phyloP scores from a whole-genome alignment of 371 early-diverging fungal species.

The Neoconidiobolus thromboides region DNA sequence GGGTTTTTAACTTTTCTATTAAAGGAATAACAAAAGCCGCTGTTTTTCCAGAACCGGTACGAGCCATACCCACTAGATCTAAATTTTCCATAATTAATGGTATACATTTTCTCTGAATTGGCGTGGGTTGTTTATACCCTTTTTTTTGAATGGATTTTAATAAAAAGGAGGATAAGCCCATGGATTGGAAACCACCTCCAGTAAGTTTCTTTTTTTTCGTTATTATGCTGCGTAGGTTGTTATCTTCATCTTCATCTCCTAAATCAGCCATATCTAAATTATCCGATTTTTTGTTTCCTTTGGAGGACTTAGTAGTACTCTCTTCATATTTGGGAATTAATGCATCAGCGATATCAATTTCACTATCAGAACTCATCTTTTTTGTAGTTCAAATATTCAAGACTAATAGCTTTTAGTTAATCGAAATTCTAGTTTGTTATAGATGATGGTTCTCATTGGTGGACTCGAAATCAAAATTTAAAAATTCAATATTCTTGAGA shows the following conservation, averaged over 20 bases:
- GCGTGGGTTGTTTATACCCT: slow-evolving; percentile 95
- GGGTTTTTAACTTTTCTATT: slow-evolving; percentile 67
- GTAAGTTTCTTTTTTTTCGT: slow-evolving; percentile 50
- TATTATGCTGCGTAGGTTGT: neutral
- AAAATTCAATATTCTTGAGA: no score
- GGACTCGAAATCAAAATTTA: no score
- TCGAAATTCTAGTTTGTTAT: no score
- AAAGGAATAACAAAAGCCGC: slow-evolving; percentile 94
- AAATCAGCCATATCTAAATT: neutral
- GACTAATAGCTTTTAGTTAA: no score
- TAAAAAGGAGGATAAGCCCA: slow-evolving; percentile 59
- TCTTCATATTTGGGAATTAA: no score
- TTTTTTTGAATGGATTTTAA: slow-evolving; percentile 73
- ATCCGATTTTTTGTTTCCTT: neutral
- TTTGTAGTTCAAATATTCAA: no score
- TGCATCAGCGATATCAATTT: no score
- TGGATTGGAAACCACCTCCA: slow-evolving; percentile 91
- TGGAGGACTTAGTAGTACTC: neutral
- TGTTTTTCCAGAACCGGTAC: slow-evolving; percentile 98
- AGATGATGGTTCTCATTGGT: no score
- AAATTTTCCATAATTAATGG: slow-evolving; percentile 76
- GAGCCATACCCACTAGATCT: slow-evolving; percentile 95
- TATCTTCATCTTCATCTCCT: neutral
- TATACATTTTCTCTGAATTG: slow-evolving; percentile 94
- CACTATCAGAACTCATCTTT: no score